Evolutionary conservation across 208 protist species (phyloP), one percentile per base, ranked within the genome.

Genomic region (Crithidia brevicula): DNA sequence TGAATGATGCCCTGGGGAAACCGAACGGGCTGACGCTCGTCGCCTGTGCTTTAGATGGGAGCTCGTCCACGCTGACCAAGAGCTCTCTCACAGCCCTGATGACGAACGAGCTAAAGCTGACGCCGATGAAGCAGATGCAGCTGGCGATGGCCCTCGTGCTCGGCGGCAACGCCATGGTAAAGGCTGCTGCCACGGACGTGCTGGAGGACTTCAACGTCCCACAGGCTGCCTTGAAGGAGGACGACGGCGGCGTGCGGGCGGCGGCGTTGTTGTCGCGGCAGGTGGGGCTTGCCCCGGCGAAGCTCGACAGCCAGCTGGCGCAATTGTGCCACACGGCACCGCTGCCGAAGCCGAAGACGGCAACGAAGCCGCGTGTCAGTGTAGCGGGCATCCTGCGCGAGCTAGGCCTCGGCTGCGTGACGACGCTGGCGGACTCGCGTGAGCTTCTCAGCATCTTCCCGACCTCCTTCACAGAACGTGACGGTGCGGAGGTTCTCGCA

Each of bases 361-460:
- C 51, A 60, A 70, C 27, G 46, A 52, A 53, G 65, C 54, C 50
- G 63, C 85, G 70, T 57, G 86, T 96, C 3, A 93, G 87, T 66
- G 57, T 96, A 3, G 84, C 92, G 10, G 84, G 82, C 40, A 83
- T 94, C 20, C 74, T 96, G 68, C 74, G 79, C 30, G 88, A 96
- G 70, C 77, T 96, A 20, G 92, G 92, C 61, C 90, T 88, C 34
- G 86, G 80, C 34, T 95, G 87, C 62, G 82, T 96, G 25, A 90
- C 89, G 30, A 96, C 92, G 36, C 65, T 83, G 57, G 88, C 85
- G 0, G 92, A 96, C 67, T 88, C 82, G 20, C 73, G 78, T 33
- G 86, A 92, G 70, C 72, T 96, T 64, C 77, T 96, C 38, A 83
- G 76, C 61, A 84, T 95, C 18, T 93, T 95, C 45, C 86, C 88